Base-by-base conservation (phyloP, 2,329 filamentous ascomycete species). In the Exophiala aquamarina region DNA sequence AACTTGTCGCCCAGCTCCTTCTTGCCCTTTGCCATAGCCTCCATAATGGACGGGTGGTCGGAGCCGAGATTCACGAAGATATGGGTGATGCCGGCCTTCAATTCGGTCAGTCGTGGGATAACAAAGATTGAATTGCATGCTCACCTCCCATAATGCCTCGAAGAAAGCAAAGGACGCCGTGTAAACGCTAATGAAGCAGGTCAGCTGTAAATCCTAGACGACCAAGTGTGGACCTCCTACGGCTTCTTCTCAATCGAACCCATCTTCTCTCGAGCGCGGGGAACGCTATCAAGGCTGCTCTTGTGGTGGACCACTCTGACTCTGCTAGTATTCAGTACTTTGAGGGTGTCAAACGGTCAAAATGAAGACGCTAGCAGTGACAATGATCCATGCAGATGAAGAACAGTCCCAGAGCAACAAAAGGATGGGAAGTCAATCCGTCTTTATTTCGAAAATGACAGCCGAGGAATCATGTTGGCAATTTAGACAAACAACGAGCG, bases 161-260 rank as follows among this genome's bases (percentile, higher is more conserved):
- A 92, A 90, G 67, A 92, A 90, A 65, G 87, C 87, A 60, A 84
- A 87, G 0, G 86, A 89, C 10, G 87, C 81, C 7, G 87, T 91
- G 64, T 91, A 76, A 23, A 45, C 21, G 19, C 51, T 57, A 31
- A 40, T 9, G 31, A 38, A 18, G 13, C 23, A 20, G n/a, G 31
- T 54, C 43, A 47, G 46, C n/a, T 3, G 2, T 14, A n/a, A 32
- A 11, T 32, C 29, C n/a, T 20, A 13, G 9, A 18, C 10, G 15
- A 31, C 11, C 20, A 3, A 15, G 17, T 7, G 21, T 18, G 32
- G 29, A 28, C n/a, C 6, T 37, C 14, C 21, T 14, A 20, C 52
- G 15, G 47, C 44, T 41, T 13, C 28, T 52, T 52, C 11, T 23
- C 46, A n/a, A 44, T 29, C 20, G 49, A 55, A 36, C 52, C 49